These are phyloP conservation scores for Botryosphaeria dothidea DNA, from an alignment of 2,329 filamentous ascomycete species.

Conservation along the genomic window DNA sequence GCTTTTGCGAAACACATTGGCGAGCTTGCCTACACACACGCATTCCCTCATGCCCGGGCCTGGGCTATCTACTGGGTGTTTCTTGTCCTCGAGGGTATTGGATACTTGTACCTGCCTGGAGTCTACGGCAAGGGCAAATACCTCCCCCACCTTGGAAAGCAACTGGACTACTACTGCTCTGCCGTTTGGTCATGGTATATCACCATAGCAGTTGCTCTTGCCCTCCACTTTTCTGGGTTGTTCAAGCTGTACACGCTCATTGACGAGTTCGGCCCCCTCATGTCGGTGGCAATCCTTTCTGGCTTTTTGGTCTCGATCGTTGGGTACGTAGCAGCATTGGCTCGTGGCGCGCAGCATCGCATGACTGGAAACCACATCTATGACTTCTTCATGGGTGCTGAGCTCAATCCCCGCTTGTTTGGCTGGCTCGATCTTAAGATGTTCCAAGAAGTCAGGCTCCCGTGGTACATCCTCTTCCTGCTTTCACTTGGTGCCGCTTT, in stretches of 20 bases:
- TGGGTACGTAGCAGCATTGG: conserved; percentile 82
- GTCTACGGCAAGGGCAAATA: conserved; percentile 87
- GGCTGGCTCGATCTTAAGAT: conserved; percentile 87
- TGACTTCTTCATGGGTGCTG: conserved; percentile 89
- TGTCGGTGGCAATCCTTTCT: conserved; percentile 90
- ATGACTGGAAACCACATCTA: conserved; percentile 85
- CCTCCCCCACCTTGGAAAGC: conserved; percentile 78
- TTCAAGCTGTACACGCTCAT: conserved; percentile 91
- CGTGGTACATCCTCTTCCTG: conserved; percentile 87
- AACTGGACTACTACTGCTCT: conserved; percentile 93
- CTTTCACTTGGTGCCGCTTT: conserved; percentile 74
- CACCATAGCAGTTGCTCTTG: conserved; percentile 69
- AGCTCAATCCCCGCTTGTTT: conserved; percentile 84
- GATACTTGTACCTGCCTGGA: conserved; percentile 84
- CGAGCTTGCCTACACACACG: conserved; percentile 75
- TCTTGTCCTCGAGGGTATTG: conserved; percentile 77
- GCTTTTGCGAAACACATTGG: conserved; percentile 75
- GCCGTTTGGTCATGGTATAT: conserved; percentile 84
- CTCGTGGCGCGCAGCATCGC: conserved; percentile 80
- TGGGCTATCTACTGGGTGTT: conserved; percentile 97
- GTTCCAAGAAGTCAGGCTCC: conserved; percentile 91
- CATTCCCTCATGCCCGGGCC: conserved; percentile 77
- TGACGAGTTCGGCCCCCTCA: conserved; percentile 90
- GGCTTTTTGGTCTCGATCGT: conserved; percentile 80
- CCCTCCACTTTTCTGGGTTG: conserved; percentile 76